Evolutionary conservation across 2,329 filamentous ascomycete genomes (phyloP).

Genomic region (Neofusicoccum laricinum): DNA sequence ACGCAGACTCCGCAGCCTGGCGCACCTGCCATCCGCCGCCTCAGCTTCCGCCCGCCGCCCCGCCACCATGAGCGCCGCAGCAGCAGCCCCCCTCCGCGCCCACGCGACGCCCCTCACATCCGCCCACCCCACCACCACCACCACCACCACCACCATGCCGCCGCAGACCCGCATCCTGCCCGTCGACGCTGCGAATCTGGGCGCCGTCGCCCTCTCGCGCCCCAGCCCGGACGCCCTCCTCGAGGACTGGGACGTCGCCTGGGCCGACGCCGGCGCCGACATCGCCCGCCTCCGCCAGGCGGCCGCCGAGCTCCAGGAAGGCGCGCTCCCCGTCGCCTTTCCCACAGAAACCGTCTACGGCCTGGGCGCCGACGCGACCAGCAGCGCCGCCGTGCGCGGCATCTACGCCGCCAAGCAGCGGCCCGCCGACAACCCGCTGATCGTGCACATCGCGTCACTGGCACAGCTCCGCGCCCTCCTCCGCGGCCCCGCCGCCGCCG

Average conservation of each 20-base stretch:
- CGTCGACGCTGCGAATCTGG: constrained; percentile 40
- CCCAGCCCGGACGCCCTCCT: constrained; percentile 23
- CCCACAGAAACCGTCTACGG: constrained; percentile 98
- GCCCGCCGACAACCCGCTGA: constrained; percentile 91
- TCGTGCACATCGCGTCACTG: constrained; percentile 84
- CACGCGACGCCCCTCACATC: background rate
- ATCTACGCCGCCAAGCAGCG: constrained; percentile 90
- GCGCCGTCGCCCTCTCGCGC: constrained; percentile 30
- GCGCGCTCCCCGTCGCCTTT: constrained; percentile 81
- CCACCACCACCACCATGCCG: background rate
- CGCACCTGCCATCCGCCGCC: background rate
- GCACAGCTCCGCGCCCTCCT: constrained; percentile 69
- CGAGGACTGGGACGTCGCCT: constrained; percentile 33
- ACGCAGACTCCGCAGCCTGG: background rate
- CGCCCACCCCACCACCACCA: background rate
- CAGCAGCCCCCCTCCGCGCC: background rate
- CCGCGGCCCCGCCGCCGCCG: constrained; percentile 18
- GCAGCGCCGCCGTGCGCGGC: constrained; percentile 77
- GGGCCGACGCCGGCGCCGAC: constrained; percentile 39
- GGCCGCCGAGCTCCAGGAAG: constrained; percentile 62
- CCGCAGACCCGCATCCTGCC: constrained; percentile 37
- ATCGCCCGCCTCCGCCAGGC: constrained; percentile 59
- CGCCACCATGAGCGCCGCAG: background rate
- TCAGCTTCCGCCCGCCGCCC: background rate
- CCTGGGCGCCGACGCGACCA: constrained; percentile 90